These are phyloP conservation scores for Sanguinoderma infundibulare DNA, from an alignment of 1,284 basidiomycete genomes.

Conservation along the genomic window DNA sequence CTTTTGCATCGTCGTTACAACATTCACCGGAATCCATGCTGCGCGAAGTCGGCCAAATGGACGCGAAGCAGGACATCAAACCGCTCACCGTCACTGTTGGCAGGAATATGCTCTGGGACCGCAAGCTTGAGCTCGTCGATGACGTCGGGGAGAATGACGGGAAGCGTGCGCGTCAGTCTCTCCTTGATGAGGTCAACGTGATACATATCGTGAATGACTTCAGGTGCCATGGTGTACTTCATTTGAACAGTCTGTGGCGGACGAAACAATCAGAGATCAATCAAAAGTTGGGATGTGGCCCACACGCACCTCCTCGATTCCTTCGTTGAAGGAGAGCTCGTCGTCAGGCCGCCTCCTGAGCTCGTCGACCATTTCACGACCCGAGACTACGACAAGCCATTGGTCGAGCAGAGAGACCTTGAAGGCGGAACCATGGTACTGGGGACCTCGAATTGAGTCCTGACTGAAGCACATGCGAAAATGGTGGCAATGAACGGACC, in stretches of 20 bases:
- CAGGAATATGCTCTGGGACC: slow-evolving; percentile 23
- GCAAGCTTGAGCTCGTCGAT: slow-evolving; percentile 31
- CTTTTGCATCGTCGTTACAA: slow-evolving; percentile 15
- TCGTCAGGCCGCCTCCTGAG: slow-evolving; percentile 29
- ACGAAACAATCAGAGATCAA: neutral
- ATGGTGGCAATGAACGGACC: slow-evolving; percentile 22
- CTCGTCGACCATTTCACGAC: slow-evolving; percentile 30
- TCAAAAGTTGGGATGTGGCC: neutral
- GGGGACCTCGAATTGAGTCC: neutral
- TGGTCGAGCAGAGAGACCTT: slow-evolving; percentile 41
- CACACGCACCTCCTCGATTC: slow-evolving; percentile 31
- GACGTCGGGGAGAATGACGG: slow-evolving; percentile 26
- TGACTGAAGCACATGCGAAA: slow-evolving; percentile 1
- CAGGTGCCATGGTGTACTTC: slow-evolving; percentile 29
- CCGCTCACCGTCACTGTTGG: slow-evolving; percentile 22
- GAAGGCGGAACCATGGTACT: slow-evolving; percentile 26
- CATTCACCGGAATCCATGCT: slow-evolving; percentile 27
- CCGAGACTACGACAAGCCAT: slow-evolving; percentile 34
- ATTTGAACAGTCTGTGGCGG: slow-evolving; percentile 4
- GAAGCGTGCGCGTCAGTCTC: slow-evolving; percentile 28
- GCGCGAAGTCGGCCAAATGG: neutral
- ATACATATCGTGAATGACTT: slow-evolving; percentile 28
- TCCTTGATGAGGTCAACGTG: slow-evolving; percentile 30
- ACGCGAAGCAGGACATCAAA: neutral
- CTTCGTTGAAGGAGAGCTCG: slow-evolving; percentile 31